A percentile compares a stretch with the other conserved stretches of the same genome.
Evolutionary conservation across 306 rosid species (phyloP).

Genomic region (Sechiopsis laciniata): DNA sequence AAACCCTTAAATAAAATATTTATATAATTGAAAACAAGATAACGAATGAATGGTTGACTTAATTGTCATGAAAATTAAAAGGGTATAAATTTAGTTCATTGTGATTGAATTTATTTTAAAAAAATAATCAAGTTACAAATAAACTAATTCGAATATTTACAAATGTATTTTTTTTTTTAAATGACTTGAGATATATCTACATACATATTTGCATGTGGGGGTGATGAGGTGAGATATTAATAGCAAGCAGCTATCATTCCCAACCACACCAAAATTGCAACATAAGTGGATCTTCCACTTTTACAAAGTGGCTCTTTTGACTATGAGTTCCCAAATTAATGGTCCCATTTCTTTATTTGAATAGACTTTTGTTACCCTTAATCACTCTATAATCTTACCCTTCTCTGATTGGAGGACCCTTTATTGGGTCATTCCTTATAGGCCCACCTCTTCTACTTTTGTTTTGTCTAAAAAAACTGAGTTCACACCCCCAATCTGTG

Average conservation of each 20-base stretch:
- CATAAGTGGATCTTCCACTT: slow-evolving; percentile 10
- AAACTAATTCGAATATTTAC: too few relatives aligned
- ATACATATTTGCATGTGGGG: too few relatives aligned
- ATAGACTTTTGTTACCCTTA: not conserved
- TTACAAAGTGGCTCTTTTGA: not conserved
- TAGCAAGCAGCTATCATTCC: not conserved
- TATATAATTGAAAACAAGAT: not conserved
- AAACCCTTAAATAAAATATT: too few relatives aligned
- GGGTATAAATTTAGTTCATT: too few relatives aligned
- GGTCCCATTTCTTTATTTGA: not conserved
- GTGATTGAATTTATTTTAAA: too few relatives aligned
- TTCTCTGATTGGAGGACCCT: not conserved
- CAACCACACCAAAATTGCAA: not conserved
- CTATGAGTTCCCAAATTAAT: not conserved
- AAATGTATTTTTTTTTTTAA: too few relatives aligned
- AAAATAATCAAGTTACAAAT: too few relatives aligned
- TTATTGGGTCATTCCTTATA: too few relatives aligned
- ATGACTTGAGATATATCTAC: too few relatives aligned
- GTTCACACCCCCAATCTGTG: too few relatives aligned
- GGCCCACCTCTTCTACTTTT: not conserved
- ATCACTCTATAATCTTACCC: not conserved
- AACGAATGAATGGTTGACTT: too few relatives aligned
- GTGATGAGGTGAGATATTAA: not conserved
- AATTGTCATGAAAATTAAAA: too few relatives aligned
- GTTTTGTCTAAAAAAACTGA: not conserved